Base-by-base conservation (phyloP, 345 rosid species). In the Moricandia arvensis region DNA sequence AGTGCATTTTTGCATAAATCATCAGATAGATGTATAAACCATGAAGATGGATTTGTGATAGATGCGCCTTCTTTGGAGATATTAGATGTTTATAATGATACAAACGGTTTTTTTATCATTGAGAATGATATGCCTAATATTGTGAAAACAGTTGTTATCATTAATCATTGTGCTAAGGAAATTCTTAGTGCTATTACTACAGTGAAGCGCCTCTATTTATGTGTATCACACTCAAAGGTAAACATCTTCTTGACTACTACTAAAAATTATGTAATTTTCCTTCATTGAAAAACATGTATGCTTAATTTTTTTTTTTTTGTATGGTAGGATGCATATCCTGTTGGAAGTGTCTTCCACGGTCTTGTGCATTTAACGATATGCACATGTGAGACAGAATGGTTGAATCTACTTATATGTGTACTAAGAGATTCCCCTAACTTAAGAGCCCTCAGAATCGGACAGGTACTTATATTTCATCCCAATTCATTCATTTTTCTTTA, bases 331-430 rank as follows among this genome's bases (percentile, higher is more conserved):
- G 15, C 1, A 7, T 60, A 17, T 71, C 10, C 66, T 60, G 68
- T 0, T 61, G 75, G 75, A 2, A 47, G 26, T 18, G 2, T 30
- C 47, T 47, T 72, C 15, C 2, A 1, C 34, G 0, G 7, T 17
- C 75, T 61, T 12, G 33, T 17, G 8, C 6, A 61, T 12, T 1
- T 61, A 12, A 1, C 0, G 34, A 0, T 72, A 31, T 72, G 68
- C 35, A 61, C 75, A 33, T 60, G 75, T 47, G 49, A 21, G 15
- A 10, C 57, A 71, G 75, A 29, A 0, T 71, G 75, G 75, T 1
- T 59, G 59, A 18, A 60, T 12, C 13, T 47, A 12, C 67, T 71
- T 2, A 2, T 53, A n/a, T 2, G 7, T 62, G 0, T 62, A 0
- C 75, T 72, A 2, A 33, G 11, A 31, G 26, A 72, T 31, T 62